These are phyloP conservation scores for Boletus barrowsii DNA, from an alignment of 768 basidiomycete genomes.

Conservation along the genomic window DNA sequence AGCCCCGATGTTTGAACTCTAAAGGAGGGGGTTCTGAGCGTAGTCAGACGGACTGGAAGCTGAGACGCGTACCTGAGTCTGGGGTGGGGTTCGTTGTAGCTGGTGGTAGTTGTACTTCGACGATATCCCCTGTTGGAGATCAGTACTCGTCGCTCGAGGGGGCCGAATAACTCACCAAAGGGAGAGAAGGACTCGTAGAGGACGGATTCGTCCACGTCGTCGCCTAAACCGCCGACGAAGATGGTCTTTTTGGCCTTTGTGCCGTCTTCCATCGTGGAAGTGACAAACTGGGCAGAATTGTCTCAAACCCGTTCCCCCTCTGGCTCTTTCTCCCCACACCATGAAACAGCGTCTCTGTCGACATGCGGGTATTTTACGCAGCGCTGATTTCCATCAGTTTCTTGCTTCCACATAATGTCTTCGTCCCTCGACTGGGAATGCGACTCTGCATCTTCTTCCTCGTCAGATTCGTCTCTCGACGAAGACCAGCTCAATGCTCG, in stretches of 20 bases:
- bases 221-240: slow-evolving; percentile 79
- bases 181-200: slow-evolving; percentile 80
- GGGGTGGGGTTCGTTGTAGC: slow-evolving; percentile 69
- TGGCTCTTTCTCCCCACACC: too few species aligned
- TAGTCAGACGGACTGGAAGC: slow-evolving; percentile 1
- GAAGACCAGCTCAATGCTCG: slow-evolving; percentile 53
- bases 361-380: too few species aligned
- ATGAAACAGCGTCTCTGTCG: too few species aligned
- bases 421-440: slow-evolving; percentile 54
- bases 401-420: slow-evolving; percentile 39
- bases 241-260: slow-evolving; percentile 82
- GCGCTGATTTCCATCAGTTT: too few species aligned
- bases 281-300: slow-evolving; percentile 7
- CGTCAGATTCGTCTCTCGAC: slow-evolving; percentile 53
- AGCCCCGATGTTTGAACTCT: slow-evolving; percentile 88
- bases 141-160: background rate
- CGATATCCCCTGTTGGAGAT: slow-evolving; percentile 69
- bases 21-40: background rate
- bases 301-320: slow-evolving; percentile 2
- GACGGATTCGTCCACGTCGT: slow-evolving; percentile 76
- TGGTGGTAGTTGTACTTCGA: slow-evolving; percentile 86
- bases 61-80: slow-evolving; percentile 45
- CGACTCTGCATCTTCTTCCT: slow-evolving; percentile 37
- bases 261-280: slow-evolving; percentile 67
- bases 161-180: slow-evolving; percentile 60